Evolutionary conservation across 805 yeast genomes (phyloP), one percentile per base, ranked within the genome.

Genomic region (Cyberlindnera japonica): DNA sequence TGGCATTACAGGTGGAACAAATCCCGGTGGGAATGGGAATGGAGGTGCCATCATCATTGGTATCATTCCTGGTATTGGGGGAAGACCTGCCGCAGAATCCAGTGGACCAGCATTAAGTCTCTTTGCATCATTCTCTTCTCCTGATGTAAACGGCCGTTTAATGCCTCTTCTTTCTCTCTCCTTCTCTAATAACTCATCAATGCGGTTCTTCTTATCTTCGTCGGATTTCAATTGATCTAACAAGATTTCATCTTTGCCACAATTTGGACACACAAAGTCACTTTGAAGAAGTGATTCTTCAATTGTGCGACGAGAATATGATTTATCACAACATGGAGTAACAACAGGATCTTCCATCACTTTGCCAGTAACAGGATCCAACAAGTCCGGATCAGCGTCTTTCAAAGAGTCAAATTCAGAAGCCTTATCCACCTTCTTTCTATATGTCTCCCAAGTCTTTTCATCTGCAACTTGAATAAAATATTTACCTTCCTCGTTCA

Each of bases 381-480:
- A 67, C 38, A 85, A 66, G 33, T 76, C 77, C 3, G 71, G 71
- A 43, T 83, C 91, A 27, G 67, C 51, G 32, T 63, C 64, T 25
- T 50, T 49, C 33, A 64, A 56, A 33, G 59, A 41, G 23, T 53
- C 49, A 29, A 54, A 35, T 31, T 51, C 51, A 13, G 53, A 46
- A 16, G 47, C 45, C 28, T 53, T 54, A 25, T 50, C 52, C 26
- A 43, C 47, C 58, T 80, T 82, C 48, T 85, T 79, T 58, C 89
- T 96, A 57, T 79, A 90, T 35, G 74, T 79, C 40, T 81, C 79
- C 99, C 99, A 91, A 0, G 96, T 83, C 54, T 81, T 82, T 30
- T 79, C 76, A 64, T 93, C 99, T 0, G 98, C 98, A 45, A 90
- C 79, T n/a, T 95, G 96, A 35, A 88, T 83, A 5, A 93, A 99